A percentile compares a stretch with the other conserved stretches of the same genome.
Conservation (phyloP, 2,329 filamentous ascomycete species). For the Curvularia sp. region DNA sequence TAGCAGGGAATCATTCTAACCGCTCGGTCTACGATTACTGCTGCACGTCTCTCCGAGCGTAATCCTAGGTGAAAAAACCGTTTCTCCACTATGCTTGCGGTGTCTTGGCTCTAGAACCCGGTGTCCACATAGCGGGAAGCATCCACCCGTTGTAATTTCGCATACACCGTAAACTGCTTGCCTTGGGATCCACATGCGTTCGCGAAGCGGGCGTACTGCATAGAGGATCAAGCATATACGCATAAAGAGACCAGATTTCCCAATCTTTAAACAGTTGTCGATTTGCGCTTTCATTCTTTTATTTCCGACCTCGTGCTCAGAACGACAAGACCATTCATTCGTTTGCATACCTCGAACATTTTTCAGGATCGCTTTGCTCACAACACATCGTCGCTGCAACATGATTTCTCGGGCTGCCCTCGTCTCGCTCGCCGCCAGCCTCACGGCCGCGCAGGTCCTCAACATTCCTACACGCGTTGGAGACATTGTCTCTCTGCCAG, state of each 20-base stretch:
- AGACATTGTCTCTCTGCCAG: conserved; percentile 37
- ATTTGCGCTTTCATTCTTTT: conserved; percentile 6
- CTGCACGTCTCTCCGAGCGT: conserved; percentile 6
- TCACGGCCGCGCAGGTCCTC: conserved; percentile 41
- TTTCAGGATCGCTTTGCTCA: background rate
- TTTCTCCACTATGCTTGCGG: conserved; percentile 16
- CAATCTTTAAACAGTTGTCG: background rate
- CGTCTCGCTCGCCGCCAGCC: conserved; percentile 31
- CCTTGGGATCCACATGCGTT: conserved; percentile 2
- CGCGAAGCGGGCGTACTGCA: conserved; percentile 2
- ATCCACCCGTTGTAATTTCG: conserved; percentile 16
- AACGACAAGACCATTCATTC: conserved; percentile 6
- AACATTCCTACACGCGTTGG: conserved; percentile 44
- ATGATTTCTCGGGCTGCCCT: conserved; percentile 34
- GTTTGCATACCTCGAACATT: background rate
- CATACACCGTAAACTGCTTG: background rate
- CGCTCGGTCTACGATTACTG: conserved; percentile 4
- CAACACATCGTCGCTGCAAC: background rate
- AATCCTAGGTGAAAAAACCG: conserved; percentile 11
- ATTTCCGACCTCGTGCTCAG: background rate
- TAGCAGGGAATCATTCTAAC: background rate
- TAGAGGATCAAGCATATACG: background rate
- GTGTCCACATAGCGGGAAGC: conserved; percentile 5
- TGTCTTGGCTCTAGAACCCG: conserved; percentile 12
- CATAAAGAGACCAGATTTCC: conserved; percentile 10